Base-by-base conservation (phyloP, 2,329 filamentous ascomycete species). In the Xenosphaeropsis pyriputrescens region DNA sequence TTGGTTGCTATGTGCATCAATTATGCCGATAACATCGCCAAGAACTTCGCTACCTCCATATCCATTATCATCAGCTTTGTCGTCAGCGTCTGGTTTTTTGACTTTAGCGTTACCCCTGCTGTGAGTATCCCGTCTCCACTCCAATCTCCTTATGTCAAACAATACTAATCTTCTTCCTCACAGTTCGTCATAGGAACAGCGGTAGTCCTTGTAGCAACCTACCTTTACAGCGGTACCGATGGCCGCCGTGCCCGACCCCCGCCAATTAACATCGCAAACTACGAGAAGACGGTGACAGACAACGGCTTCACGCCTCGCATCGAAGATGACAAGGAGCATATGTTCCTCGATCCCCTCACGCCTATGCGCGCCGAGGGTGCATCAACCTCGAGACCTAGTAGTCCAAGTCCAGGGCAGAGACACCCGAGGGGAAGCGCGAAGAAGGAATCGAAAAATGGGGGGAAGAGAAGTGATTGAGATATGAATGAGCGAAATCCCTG, bases 31-130 rank as follows among this genome's bases (percentile, higher is more conserved):
- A 93, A 91, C 52, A 93, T 93, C 54, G 79, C 85, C 41, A 93
- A 93, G 65, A 94, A 91, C 55, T 88, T 93, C 59, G 86, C 89
- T 4, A 89, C 86, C 5, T 91, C 84, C 50, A 84, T 93, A 44
- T 94, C 85, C 52, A 93, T 96, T 43, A 66, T 95, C 39, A 63
- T 95, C 36, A 93, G 84, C 54, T 86, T 88, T 45, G 47, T 95
- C 12, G 83, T 84, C 37, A 94, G 86, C 53, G 71, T 93, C 2
- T 79, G 75, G 59, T 80, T 94, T 46, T 94, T 96, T 55, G 71
- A 88, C 36, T 85, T 93, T 47, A 60, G 75, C 35, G 70, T 91
- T 32, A 83, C 80, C 1, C 51, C 67, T 18, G 73, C 75, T 46
- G 85, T 93, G 70, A 62, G 81, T 67, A 14, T 26, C 22, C 7